Conservation (phyloP, 2,329 filamentous ascomycete species). For the Ophiostoma ips region DNA sequence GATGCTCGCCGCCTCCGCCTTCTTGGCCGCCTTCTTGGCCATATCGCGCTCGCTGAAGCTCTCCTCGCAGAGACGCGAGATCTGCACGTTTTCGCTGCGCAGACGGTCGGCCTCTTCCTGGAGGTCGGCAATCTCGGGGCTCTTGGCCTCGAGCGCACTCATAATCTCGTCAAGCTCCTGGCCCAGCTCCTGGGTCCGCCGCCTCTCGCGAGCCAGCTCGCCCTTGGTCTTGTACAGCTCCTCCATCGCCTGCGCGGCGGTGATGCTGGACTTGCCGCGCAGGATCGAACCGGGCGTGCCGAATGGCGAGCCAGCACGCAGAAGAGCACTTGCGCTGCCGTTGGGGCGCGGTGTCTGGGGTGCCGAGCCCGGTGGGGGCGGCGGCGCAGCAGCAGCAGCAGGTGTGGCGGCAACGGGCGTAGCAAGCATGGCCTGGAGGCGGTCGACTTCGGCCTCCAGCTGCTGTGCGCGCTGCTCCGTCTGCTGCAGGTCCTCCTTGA, state of each 20-base stretch:
- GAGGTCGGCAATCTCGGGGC: slow-evolving; percentile 78
- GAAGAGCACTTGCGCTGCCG: slow-evolving; percentile 27
- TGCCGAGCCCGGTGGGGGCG: slow-evolving; percentile 27
- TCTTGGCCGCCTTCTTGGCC: slow-evolving; percentile 65
- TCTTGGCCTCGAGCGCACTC: slow-evolving; percentile 67
- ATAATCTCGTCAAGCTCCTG: slow-evolving; percentile 77
- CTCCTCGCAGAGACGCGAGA: slow-evolving; percentile 72
- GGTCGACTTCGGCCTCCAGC: slow-evolving; percentile 40
- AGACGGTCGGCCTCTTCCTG: slow-evolving; percentile 69
- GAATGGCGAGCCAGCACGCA: slow-evolving; percentile 47
- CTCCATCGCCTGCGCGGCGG: slow-evolving; percentile 48
- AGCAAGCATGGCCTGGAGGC: slow-evolving; percentile 35
- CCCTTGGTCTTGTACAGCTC: slow-evolving; percentile 55
- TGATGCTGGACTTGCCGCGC: slow-evolving; percentile 40
- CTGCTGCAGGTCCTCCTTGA: slow-evolving; percentile 30
- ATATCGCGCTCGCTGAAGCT: slow-evolving; percentile 67
- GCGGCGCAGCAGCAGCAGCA: slow-evolving; percentile 10
- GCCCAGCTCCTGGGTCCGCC: slow-evolving; percentile 59
- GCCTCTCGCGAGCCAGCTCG: slow-evolving; percentile 59
- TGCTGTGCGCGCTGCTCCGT: slow-evolving; percentile 35
- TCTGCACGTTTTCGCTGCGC: slow-evolving; percentile 66
- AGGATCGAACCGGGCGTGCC: slow-evolving; percentile 42
- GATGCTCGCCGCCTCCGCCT: slow-evolving; percentile 58
- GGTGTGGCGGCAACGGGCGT: slow-evolving; percentile 11
- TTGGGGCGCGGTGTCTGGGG: slow-evolving; percentile 50